Base-by-base conservation (phyloP, 306 rosid species). In the Potentilla sterilis region DNA sequence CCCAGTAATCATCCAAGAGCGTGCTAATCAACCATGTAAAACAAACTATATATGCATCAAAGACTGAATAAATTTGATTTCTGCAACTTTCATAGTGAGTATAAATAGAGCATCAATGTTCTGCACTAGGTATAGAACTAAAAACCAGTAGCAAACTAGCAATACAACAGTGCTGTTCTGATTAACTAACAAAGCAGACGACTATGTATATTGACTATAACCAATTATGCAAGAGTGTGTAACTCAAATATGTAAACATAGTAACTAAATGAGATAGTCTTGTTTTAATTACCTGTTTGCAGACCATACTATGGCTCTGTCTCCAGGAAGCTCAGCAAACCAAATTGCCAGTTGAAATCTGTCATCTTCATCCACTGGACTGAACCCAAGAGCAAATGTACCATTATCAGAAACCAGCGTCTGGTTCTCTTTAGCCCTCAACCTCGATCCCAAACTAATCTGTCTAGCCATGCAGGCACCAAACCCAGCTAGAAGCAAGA, bases 331-430 rank as follows among this genome's bases (percentile, higher is more conserved):
- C 78, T 83, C 44, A 0, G 91, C 90, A 75, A 95, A 92, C 98
- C 98, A 95, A 82, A 92, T 81, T 0, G 82, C 96, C n/a, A 92
- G 67, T 34, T 72, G 77, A 89, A 85, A 24, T 79, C 59, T 62
- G 41, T 68, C 52, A 67, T 57, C 81, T 15, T 54, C 67, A 4
- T 69, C 81, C 5, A 81, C 8, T 10, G 89, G 85, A 47, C 90
- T 80, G 83, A 95, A 95, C 34, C 98, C 98, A 54, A 95, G 82
- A 41, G 95, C 96, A 81, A 95, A 95, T 9, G 98, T 95, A 12
- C 93, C 85, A 84, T 95, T 90, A 5, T 87, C 90, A 4, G 98
- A 95, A 75, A 86, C 59, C 92, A 97, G 85, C 0, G 78, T 44
- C 69, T 75, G 85, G 78, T 84, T 78, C 41, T 77, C 73, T 54